phyloP scores from a whole-genome alignment of 345 rosid species.

The Odontarrhena argentea region DNA sequence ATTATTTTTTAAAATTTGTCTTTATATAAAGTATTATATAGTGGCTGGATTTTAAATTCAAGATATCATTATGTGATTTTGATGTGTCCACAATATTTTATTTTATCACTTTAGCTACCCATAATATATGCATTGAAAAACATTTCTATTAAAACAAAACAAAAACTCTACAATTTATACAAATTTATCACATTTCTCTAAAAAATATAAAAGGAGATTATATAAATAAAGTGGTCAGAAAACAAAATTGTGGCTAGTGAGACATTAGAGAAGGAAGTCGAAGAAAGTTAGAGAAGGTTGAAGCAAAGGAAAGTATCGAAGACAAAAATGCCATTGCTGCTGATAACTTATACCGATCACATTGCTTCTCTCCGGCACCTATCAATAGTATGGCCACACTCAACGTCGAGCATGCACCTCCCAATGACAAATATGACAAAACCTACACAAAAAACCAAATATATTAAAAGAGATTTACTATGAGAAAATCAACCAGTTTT shows the following conservation, averaged over 20 bases:
- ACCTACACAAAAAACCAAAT: conserved; percentile 41
- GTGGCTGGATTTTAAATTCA: too few relatives aligned
- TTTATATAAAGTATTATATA: too few relatives aligned
- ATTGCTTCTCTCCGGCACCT: conserved; percentile 39
- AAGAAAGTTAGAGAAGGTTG: conserved; percentile 65
- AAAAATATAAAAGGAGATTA: not conserved
- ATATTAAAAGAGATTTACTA: not conserved
- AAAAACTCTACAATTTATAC: not conserved
- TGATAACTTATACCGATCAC: conserved; percentile 60
- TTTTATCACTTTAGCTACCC: too few relatives aligned
- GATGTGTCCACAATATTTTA: too few relatives aligned
- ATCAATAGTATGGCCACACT: conserved; percentile 51
- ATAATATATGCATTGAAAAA: not conserved
- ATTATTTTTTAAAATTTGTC: too few relatives aligned
- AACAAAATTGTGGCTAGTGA: conserved; percentile 6
- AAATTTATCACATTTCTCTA: not conserved
- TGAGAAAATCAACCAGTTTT: not conserved
- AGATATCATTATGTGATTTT: too few relatives aligned
- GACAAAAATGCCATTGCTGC: conserved; percentile 70
- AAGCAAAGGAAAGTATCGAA: conserved; percentile 57
- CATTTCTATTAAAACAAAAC: not conserved
- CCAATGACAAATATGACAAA: conserved; percentile 56
- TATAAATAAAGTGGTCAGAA: not conserved
- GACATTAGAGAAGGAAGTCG: conserved; percentile 50
- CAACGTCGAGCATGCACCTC: conserved; percentile 62